Conservation (phyloP, 352 stramenopile species). For the Globisporangium polare region DNA sequence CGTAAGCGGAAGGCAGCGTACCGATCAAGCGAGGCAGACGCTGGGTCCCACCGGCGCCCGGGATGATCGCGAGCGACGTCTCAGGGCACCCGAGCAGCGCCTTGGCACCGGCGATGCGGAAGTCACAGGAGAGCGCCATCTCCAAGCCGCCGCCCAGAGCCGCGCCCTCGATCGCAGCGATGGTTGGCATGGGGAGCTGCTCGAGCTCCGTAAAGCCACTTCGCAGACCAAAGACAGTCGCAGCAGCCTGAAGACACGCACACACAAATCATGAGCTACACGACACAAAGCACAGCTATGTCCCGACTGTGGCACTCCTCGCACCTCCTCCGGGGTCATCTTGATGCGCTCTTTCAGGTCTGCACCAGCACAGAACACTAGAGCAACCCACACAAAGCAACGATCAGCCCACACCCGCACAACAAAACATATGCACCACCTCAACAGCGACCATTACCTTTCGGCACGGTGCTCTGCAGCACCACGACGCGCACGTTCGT, state of each 20-base stretch:
- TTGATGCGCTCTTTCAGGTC: constrained; percentile 88
- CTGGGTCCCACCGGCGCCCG: constrained; percentile 91
- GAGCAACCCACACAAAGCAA: background rate
- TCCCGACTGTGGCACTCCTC: background rate
- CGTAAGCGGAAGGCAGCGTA: constrained; percentile 6
- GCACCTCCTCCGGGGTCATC: constrained; percentile 86
- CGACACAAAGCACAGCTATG: background rate
- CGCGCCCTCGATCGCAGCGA: constrained; percentile 90
- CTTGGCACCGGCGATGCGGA: constrained; percentile 86
- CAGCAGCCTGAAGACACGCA: constrained; percentile 31
- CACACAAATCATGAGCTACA: background rate
- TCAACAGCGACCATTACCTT: constrained; percentile 19
- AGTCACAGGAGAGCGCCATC: constrained; percentile 90
- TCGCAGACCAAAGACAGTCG: constrained; percentile 71
- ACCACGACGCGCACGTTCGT: constrained; percentile 76
- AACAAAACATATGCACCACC: background rate
- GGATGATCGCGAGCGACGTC: constrained; percentile 92
- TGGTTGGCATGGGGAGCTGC: constrained; percentile 90
- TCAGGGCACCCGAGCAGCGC: constrained; percentile 89
- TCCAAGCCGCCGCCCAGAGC: constrained; percentile 91
- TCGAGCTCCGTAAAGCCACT: constrained; percentile 83
- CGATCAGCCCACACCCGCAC: background rate
- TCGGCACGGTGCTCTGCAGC: constrained; percentile 64
- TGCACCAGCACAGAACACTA: constrained; percentile 88
- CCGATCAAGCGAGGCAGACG: constrained; percentile 90